Evolutionary conservation across 257 asterid genomes (phyloP), one percentile per base, ranked within the genome.

Genomic region (Gentiana macrophylla): DNA sequence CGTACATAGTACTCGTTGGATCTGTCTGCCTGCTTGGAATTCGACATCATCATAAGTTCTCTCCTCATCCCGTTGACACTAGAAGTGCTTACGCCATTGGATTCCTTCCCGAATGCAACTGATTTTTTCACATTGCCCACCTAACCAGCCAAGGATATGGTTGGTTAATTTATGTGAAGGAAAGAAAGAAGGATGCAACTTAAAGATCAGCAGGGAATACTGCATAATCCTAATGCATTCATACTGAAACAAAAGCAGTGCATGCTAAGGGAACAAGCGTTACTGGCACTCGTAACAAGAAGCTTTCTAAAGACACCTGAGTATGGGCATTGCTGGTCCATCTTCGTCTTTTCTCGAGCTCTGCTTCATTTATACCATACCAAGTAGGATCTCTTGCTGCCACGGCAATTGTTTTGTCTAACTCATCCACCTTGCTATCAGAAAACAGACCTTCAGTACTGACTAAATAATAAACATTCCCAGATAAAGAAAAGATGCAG

Each of bases 391-490:
- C 83, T 69, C 81, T 85, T 50, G 95, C 77, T 24, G 97, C 97
- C 59, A 92, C 94, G 37, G 84, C 54, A 70, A 92, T 85, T 62
- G 97, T 74, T 72, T 89, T 92, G 77, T 80, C 94, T 93, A 92
- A 67, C 65, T 88, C 97, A 85, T 88, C 97, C 69, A 92, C 95
- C 99, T 92, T 83, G 65, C 85, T 66, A 76, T 68, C 77, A 80
- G 67, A 70, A 75, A 84, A 67, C 67, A 49, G 53, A 66, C 50
- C 58, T 72, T 85, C 80, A 83, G 84, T 62, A 70, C 70, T 43
- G 38, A 59, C 37, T 51, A 49, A 61, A 70, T 59, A 60, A 49
- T 45, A 46, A 15, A 41, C 6, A 41, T 53, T 61, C 63, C 69
- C 45, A 6, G 41, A 57, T 6, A 49, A 56, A 32, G 52, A 49